Evolutionary conservation across 2,329 filamentous ascomycete species (phyloP).

Genomic region (Ceratocystis colombiana): DNA sequence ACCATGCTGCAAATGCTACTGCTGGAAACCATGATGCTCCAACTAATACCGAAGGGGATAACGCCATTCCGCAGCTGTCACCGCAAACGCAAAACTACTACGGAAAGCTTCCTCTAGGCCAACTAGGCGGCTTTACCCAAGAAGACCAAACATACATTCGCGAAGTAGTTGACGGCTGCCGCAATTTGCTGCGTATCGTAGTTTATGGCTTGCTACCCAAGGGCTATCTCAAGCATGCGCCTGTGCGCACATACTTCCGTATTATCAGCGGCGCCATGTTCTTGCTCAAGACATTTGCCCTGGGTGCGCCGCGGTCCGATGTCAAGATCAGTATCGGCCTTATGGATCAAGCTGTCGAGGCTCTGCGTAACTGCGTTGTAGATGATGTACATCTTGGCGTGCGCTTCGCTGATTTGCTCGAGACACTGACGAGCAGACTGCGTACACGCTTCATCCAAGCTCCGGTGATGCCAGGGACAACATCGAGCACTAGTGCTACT

Average conservation of each 20-base stretch:
- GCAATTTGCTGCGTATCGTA: conserved; percentile 66
- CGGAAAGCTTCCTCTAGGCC: conserved; percentile 53
- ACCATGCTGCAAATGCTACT: conserved; percentile 47
- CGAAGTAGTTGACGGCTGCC: conserved; percentile 66
- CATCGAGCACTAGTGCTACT: background rate
- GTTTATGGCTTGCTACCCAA: conserved; percentile 64
- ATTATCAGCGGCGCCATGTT: conserved; percentile 83
- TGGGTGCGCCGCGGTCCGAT: conserved; percentile 68
- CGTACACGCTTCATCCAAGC: conserved; percentile 64
- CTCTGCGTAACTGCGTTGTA: conserved; percentile 66
- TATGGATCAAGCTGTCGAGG: conserved; percentile 64
- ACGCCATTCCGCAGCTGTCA: conserved; percentile 40
- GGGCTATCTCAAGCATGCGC: conserved; percentile 70
- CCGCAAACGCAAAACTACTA: conserved; percentile 56
- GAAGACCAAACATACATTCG: conserved; percentile 63
- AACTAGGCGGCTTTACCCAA: conserved; percentile 52
- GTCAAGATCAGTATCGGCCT: conserved; percentile 64
- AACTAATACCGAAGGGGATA: conserved; percentile 32
- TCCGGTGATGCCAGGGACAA: conserved; percentile 31
- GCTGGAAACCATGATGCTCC: conserved; percentile 29
- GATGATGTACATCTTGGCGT: conserved; percentile 81
- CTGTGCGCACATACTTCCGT: conserved; percentile 74
- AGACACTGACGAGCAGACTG: conserved; percentile 63
- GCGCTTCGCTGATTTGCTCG: conserved; percentile 71
- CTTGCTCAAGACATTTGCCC: conserved; percentile 70